Conservation (phyloP, 345 rosid genomes). For the Corymbia maculata region DNA sequence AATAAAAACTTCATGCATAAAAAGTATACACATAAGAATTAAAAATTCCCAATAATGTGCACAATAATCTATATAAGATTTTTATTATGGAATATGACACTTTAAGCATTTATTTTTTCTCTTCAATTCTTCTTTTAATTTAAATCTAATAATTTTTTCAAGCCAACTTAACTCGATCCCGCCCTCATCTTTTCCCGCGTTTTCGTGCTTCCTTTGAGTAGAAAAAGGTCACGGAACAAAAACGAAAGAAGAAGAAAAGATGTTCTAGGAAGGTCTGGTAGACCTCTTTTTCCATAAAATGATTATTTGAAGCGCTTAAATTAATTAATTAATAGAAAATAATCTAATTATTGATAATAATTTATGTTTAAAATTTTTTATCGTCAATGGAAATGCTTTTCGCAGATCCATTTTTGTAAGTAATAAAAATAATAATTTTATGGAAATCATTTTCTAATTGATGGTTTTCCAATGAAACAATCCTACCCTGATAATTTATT, state of each 20-base stretch:
- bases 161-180: background rate
- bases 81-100: background rate
- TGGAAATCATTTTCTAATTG: too few relatives aligned
- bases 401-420: rapidly evolving
- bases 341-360: too few relatives aligned
- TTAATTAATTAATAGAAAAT: too few relatives aligned
- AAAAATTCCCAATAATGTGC: background rate
- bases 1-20: background rate
- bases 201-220: background rate
- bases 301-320: too few relatives aligned
- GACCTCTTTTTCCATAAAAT: background rate
- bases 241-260: background rate
- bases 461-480: too few relatives aligned
- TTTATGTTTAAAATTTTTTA: too few relatives aligned
- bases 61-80: background rate
- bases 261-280: background rate
- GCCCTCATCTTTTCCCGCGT: background rate
- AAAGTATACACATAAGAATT: background rate
- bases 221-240: background rate
- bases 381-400: too few relatives aligned
- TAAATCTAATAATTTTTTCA: background rate
- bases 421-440: too few relatives aligned
- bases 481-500: too few relatives aligned
- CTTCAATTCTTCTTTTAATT: background rate
- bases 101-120: background rate